Percentiles rank a stretch among this genome's conserved stretches.
These are phyloP conservation scores for Aureobasidium melanogenum DNA, from an alignment of 2,329 filamentous ascomycete species.

Conservation along the genomic window DNA sequence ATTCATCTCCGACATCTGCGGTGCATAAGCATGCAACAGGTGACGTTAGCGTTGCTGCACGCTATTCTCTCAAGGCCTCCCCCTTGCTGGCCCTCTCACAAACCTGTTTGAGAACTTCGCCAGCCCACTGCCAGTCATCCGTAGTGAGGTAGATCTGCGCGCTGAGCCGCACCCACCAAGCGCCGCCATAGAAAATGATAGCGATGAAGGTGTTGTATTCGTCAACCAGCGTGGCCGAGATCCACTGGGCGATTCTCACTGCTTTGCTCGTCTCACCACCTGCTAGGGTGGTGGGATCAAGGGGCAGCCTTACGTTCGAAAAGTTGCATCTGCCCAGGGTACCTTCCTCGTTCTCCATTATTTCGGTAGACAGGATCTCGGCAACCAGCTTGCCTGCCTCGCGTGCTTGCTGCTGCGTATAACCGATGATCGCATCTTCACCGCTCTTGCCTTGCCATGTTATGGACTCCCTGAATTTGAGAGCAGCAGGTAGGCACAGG, in stretches of 20 bases:
- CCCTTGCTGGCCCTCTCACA: constrained; percentile 43
- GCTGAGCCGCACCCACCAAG: constrained; percentile 64
- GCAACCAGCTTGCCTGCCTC: constrained; percentile 56
- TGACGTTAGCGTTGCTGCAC: neutral
- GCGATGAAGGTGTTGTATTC: constrained; percentile 66
- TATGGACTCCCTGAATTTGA: constrained; percentile 56
- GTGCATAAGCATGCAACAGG: neutral
- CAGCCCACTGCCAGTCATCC: constrained; percentile 67
- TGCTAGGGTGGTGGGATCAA: constrained; percentile 36
- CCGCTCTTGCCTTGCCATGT: constrained; percentile 41
- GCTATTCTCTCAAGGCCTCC: constrained; percentile 21
- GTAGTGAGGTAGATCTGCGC: constrained; percentile 78
- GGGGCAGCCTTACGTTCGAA: constrained; percentile 64
- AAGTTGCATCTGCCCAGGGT: constrained; percentile 60
- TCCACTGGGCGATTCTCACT: constrained; percentile 34
- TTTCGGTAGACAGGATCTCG: constrained; percentile 55
- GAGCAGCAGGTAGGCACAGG: constrained; percentile 60
- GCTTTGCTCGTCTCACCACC: constrained; percentile 22
- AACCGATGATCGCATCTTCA: constrained; percentile 59
- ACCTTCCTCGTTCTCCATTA: constrained; percentile 57
- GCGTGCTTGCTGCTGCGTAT: constrained; percentile 54
- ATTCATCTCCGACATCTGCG: neutral
- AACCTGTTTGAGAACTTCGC: constrained; percentile 47
- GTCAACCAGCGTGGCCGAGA: constrained; percentile 33
- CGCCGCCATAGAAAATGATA: constrained; percentile 50